Evolutionary conservation across 148 eudicot species (phyloP).

Genomic region (Dianthus caryophyllus): DNA sequence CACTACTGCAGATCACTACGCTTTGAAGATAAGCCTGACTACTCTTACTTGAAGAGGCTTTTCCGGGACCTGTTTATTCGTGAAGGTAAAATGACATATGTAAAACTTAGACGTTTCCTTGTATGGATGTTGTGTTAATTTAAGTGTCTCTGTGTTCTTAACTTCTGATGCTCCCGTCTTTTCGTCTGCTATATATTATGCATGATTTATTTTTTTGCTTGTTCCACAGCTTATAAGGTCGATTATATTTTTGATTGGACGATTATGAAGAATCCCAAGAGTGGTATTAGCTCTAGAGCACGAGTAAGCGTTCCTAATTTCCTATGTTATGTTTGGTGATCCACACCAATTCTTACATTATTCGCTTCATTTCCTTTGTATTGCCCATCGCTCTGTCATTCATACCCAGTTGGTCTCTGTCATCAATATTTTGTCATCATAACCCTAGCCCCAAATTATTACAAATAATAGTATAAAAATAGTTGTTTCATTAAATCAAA

Average conservation of each 20-base stretch:
- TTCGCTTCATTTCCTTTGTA: no score
- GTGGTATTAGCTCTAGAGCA: constrained; percentile 72
- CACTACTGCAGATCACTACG: constrained; percentile 88
- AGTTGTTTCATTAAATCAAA: no score
- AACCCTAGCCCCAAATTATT: no score
- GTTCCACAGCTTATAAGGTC: constrained; percentile 65
- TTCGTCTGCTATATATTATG: not conserved
- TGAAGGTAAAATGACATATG: constrained; percentile 51
- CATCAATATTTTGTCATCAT: no score
- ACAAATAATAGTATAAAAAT: no score
- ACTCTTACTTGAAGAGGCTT: constrained; percentile 89
- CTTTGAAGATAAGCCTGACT: constrained; percentile 97
- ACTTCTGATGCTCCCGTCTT: not conserved
- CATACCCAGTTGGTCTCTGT: no score
- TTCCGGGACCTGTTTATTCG: constrained; percentile 91
- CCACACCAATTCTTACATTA: not conserved
- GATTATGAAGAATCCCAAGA: constrained; percentile 83
- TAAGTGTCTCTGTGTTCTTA: not conserved
- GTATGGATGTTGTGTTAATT: not conserved
- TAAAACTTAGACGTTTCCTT: not conserved
- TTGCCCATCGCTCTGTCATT: no score
- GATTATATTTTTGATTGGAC: constrained; percentile 99
- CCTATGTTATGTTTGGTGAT: constrained; percentile 24
- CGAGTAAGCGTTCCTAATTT: constrained; percentile 40
- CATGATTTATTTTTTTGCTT: constrained; percentile 6